phyloP scores from a whole-genome alignment of 257 asterid genomes.

The Solanum boliviense region DNA sequence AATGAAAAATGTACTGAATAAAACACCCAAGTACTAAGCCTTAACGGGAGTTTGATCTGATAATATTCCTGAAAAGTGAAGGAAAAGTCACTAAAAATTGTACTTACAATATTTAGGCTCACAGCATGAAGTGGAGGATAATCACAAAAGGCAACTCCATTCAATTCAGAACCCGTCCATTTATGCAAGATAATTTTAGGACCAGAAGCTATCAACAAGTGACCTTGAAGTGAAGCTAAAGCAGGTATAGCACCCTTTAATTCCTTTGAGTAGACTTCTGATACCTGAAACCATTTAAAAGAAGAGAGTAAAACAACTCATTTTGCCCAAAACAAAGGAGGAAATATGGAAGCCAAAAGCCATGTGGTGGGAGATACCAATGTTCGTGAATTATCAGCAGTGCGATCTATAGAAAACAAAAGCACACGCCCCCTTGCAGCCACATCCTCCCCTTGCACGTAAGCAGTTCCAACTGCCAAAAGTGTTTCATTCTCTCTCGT shows the following conservation, averaged over 20 bases:
- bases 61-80: background rate
- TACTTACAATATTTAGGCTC: conserved; percentile 90
- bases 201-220: conserved; percentile 88
- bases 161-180: conserved; percentile 95
- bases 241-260: conserved; percentile 99
- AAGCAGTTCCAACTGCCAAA: conserved; percentile 95
- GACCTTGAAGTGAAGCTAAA: conserved; percentile 91
- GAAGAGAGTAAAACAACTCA: conserved; percentile 4
- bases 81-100: background rate
- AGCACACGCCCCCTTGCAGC: conserved; percentile 96
- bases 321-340: background rate
- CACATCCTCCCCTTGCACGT: conserved; percentile 98
- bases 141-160: conserved; percentile 81
- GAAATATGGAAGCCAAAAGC: background rate
- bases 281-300: conserved; percentile 43
- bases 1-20: background rate
- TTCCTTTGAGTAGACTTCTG: conserved; percentile 87
- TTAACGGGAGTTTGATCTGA: background rate
- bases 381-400: conserved; percentile 49
- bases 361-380: conserved; percentile 29
- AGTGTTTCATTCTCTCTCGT: conserved; percentile 79
- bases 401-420: conserved; percentile 63
- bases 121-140: conserved; percentile 97
- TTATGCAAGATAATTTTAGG: conserved; percentile 87
- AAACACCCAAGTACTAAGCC: background rate